Base-by-base conservation (phyloP, 345 rosid species). In the Excoecaria agallocha region DNA sequence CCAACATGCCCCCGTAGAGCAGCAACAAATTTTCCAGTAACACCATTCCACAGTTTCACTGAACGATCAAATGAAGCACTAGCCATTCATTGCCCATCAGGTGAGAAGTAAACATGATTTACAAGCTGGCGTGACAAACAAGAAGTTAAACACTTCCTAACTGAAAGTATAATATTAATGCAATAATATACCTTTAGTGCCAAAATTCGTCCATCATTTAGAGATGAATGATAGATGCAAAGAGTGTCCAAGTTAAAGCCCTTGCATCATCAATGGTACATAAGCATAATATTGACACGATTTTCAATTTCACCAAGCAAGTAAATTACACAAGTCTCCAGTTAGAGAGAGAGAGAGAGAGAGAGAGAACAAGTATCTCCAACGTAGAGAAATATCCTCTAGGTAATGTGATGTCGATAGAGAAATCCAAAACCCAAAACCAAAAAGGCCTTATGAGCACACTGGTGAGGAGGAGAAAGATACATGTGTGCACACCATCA, bases 21-120 rank as follows among this genome's bases (percentile, higher is more conserved):
- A 82, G 97, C 89, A 60, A 95, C 85, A 72, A 93, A 95, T 63
- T 86, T 86, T 71, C 99, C 98, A 3, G 97, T 93, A 20, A 81
- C 16, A 74, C 99, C 99, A 77, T 90, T 89, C 99, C 99, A 95
- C 70, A 95, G 52, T 85, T 89, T 93, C 63, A 95, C 97, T 16
- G 98, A 93, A 82, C 84, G 88, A 80, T 95, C 99, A 66, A 95
- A 95, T 7, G 99, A 95, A 9, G 99, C 99, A 80, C 99, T 93
- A 6, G 98, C 98, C 52, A 95, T 75, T 98, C 98, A 95, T 77
- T 87, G 92, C 71, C 98, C 97, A 82, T 95, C 94, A 63, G 97
- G 99, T 78, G 99, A 95, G 83, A 95, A 93, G 74, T 85, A 91
- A 3, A 91, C 98, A 77, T 95, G 98, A 81, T 92, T 94, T 67